Evolutionary conservation across 768 basidiomycete species (phyloP).

Genomic region (Dacryopinax primogenitus): DNA sequence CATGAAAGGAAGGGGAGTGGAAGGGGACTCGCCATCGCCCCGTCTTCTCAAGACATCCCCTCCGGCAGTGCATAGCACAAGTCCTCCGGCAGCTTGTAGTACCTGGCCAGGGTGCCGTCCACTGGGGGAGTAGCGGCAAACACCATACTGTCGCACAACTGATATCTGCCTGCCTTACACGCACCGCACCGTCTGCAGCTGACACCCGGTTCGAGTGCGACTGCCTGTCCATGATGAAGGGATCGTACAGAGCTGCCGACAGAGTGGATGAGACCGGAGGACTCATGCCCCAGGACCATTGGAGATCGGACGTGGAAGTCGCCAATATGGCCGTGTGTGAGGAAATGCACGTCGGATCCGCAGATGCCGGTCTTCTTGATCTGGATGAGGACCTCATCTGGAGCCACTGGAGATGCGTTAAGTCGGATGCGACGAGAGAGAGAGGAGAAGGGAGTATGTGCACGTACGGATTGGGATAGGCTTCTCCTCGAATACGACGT

Average conservation of each 20-base stretch:
- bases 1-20: background rate
- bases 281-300: conserved; percentile 93
- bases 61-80: conserved; percentile 71
- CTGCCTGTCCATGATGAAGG: conserved; percentile 69
- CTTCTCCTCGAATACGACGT: conserved; percentile 57
- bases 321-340: conserved; percentile 20
- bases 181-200: conserved; percentile 71
- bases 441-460: background rate
- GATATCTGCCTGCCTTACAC: conserved; percentile 74
- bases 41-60: conserved; percentile 80
- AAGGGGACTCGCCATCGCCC: conserved; percentile 58
- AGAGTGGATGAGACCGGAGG: conserved; percentile 55
- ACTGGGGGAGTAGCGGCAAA: conserved; percentile 91
- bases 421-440: background rate
- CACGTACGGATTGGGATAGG: conserved; percentile 55
- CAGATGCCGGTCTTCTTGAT: conserved; percentile 93
- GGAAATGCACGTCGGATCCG: conserved; percentile 59
- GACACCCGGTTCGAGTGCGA: conserved; percentile 87
- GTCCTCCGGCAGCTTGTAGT: conserved; percentile 76
- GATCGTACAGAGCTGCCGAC: conserved; percentile 66
- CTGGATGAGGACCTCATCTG: conserved; percentile 73
- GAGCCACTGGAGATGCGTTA: conserved; percentile 36
- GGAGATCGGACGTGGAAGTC: conserved; percentile 68
- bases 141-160: conserved; percentile 70
- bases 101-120: conserved; percentile 81